Base-by-base conservation (phyloP, 441 rosid species). In the Pelargonium cotyledonis region DNA sequence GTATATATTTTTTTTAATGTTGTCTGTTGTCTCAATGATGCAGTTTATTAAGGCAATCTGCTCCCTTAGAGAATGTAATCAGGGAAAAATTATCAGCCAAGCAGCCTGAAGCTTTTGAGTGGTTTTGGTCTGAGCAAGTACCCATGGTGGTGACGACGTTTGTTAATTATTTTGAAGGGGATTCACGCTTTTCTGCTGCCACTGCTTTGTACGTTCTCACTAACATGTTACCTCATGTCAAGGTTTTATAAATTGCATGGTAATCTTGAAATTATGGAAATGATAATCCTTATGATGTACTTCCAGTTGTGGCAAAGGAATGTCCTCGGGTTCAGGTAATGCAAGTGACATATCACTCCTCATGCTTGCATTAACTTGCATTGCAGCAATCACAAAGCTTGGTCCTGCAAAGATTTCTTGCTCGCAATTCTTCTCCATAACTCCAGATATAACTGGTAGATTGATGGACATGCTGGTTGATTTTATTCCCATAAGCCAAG, bases 101-200 rank as follows among this genome's bases (percentile, higher is more conserved):
- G 75, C 90, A 87, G 66, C 88, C 95, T 74, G 90, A 89, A 77
- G 85, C 82, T 65, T 84, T 80, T 76, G 93, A 90, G 43, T 84
- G 96, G 99, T 89, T 95, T 78, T 92, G 88, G 93, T 82, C 91
- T 41, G 91, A 86, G 78, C 93, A 88, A 80, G 81, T 90, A 72
- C 98, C 98, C 29, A 68, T 75, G 58, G 87, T 75, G 65, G 90
- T 88, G 74, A 65, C 87, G 65, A 85, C 90, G 61, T 89, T 90
- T 82, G 84, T 92, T 62, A 85, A 77, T 82, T 85, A 75, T 71
- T 85, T 90, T 80, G 97, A 95, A 74, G 86, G 77, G 72, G 96
- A 89, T 70, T 77, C 81, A 65, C 83, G 80, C 70, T 90, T 88
- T 71, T 55, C 80, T 80, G 86, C 92, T 67, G 89, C 88, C 67